These are phyloP conservation scores for Henckelia pumila DNA, from an alignment of 257 asterid genomes.

Conservation along the genomic window DNA sequence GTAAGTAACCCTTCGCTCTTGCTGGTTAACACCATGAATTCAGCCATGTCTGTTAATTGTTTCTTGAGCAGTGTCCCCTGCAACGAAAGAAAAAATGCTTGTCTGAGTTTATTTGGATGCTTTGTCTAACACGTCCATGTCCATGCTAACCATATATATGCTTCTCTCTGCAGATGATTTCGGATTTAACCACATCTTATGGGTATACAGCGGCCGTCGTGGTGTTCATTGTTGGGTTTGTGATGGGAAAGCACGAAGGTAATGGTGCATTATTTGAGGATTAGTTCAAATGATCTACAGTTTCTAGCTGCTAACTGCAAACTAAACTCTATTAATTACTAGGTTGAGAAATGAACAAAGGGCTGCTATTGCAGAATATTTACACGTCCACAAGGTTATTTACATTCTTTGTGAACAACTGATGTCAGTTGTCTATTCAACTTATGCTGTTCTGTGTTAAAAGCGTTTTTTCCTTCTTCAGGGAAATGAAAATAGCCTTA, in stretches of 20 bases:
- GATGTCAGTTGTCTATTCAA: slow-evolving; percentile 12
- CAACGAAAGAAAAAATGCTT: slow-evolving; percentile 3
- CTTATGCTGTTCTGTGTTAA: slow-evolving; percentile 8
- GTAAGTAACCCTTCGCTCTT: slow-evolving; percentile 14
- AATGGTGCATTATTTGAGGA: slow-evolving; percentile 24
- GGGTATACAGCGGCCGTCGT: slow-evolving; percentile 97
- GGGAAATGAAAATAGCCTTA: slow-evolving; percentile 82
- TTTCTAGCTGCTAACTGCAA: slow-evolving; percentile 5
- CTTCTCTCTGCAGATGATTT: slow-evolving; percentile 64
- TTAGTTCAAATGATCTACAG: neutral
- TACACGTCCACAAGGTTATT: slow-evolving; percentile 77
- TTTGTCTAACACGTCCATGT: slow-evolving; percentile 3
- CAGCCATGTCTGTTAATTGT: neutral
- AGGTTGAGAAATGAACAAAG: slow-evolving; percentile 89
- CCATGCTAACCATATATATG: slow-evolving; percentile 18
- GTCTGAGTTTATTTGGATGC: neutral
- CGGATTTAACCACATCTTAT: slow-evolving; percentile 82
- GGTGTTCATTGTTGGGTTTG: slow-evolving; percentile 99
- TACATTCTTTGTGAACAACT: slow-evolving; percentile 13
- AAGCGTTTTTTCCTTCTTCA: slow-evolving; percentile 31
- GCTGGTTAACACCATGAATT: slow-evolving; percentile 1
- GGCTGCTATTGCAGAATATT: slow-evolving; percentile 78
- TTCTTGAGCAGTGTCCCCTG: slow-evolving; percentile 6
- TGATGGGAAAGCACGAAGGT: slow-evolving; percentile 93
- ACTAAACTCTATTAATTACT: slow-evolving; percentile 21